Conservation (phyloP, 75 land plant genomes). For the Pinus taeda region DNA sequence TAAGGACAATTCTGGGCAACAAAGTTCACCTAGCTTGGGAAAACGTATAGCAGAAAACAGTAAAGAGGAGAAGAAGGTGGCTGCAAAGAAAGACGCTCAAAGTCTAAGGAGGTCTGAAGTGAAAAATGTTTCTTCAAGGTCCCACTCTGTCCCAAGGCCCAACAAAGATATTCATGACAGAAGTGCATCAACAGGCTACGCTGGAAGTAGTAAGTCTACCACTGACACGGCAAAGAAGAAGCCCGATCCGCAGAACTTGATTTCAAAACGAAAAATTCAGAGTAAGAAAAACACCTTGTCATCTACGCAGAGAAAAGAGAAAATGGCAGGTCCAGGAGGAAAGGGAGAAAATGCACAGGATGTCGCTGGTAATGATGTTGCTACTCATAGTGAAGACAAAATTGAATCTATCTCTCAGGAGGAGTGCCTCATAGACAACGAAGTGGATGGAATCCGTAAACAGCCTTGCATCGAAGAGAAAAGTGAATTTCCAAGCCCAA, state of each 20-base stretch:
- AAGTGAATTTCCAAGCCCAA: constrained; percentile 7
- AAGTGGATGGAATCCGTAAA: not conserved
- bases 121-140: not conserved
- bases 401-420: not conserved
- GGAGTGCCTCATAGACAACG: not conserved
- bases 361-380: not conserved
- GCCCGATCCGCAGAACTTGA: not conserved
- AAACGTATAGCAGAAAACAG: not conserved
- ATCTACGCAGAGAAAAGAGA: not conserved
- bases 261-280: not conserved
- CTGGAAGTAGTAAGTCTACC: not conserved
- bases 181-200: not conserved
- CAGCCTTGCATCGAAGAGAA: not conserved
- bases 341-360: not conserved
- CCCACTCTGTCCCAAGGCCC: not conserved
- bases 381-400: not conserved
- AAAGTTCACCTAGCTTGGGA: not conserved
- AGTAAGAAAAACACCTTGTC: not conserved
- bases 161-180: not conserved
- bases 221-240: constrained; percentile 2
- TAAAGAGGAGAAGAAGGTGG: not conserved
- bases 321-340: not conserved
- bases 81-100: not conserved
- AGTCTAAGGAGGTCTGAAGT: not conserved
- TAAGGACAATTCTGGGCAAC: not conserved